Evolutionary conservation across 2,329 filamentous ascomycete species (phyloP).

Genomic region (Exophiala phaeomuriformis): DNA sequence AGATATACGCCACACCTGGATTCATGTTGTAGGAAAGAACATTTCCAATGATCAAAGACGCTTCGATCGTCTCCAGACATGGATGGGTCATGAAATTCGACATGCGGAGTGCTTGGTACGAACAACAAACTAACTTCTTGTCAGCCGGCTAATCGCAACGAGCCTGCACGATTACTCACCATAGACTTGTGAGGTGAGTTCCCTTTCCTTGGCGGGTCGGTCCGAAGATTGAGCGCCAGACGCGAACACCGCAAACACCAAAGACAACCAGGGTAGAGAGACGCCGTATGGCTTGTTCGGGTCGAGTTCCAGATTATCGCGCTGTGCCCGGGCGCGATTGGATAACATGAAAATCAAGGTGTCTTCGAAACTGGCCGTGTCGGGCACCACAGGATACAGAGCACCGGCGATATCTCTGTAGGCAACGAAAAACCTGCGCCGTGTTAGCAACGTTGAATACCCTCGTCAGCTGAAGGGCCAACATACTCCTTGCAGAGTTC

Average conservation of each 20-base stretch:
- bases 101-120: constrained; percentile 57
- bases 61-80: constrained; percentile 55
- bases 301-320: constrained; percentile 23
- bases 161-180: constrained; percentile 34
- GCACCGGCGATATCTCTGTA: constrained; percentile 54
- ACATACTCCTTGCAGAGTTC: constrained; percentile 48
- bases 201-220: constrained; percentile 51
- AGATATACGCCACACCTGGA: constrained; percentile 55
- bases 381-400: constrained; percentile 55
- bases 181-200: constrained; percentile 58
- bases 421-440: constrained; percentile 46
- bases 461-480: neutral
- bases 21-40: constrained; percentile 59
- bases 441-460: constrained; percentile 9
- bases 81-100: constrained; percentile 58
- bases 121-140: constrained; percentile 49
- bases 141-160: constrained; percentile 27
- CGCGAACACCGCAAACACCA: constrained; percentile 56
- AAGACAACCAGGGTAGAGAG: constrained; percentile 48
- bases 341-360: constrained; percentile 49
- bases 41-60: constrained; percentile 55
- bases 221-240: constrained; percentile 56
- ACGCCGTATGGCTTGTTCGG: constrained; percentile 53
- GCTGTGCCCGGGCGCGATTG: constrained; percentile 42
- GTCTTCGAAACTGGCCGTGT: constrained; percentile 48